A percentile compares a stretch with the other conserved stretches of the same genome.
These are phyloP conservation scores for Lupinus albus DNA, from an alignment of 306 rosid genomes.

Conservation along the genomic window DNA sequence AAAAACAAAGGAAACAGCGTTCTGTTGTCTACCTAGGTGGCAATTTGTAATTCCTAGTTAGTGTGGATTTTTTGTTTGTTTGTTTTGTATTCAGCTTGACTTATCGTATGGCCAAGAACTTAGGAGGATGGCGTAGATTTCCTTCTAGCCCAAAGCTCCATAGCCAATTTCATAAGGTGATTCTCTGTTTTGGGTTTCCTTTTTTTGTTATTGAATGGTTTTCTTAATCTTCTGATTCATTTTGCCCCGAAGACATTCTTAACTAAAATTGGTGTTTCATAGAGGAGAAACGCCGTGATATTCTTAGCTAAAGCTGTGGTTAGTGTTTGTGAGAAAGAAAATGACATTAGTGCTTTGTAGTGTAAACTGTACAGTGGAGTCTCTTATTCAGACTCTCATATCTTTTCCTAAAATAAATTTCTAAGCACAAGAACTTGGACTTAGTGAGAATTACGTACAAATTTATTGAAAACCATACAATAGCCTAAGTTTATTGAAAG, in stretches of 20 bases:
- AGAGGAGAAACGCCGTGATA: conserved; percentile 33
- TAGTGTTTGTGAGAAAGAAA: conserved; percentile 24
- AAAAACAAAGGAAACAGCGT: conserved; percentile 38
- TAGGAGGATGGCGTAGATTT: too few relatives aligned
- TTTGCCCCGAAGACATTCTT: conserved; percentile 47
- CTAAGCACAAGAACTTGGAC: conserved; percentile 22
- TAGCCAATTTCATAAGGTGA: background rate
- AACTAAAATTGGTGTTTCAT: too few relatives aligned
- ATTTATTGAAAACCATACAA: conserved; percentile 29
- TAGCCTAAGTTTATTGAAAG: background rate
- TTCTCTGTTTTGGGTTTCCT: too few relatives aligned
- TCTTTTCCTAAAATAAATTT: background rate
- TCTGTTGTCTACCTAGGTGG: conserved; percentile 42
- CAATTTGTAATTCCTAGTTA: too few relatives aligned
- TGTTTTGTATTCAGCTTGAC: too few relatives aligned
- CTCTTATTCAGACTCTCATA: too few relatives aligned
- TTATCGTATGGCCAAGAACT: too few relatives aligned
- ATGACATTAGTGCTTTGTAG: background rate
- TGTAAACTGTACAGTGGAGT: too few relatives aligned
- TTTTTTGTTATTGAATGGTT: too few relatives aligned
- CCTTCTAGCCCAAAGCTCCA: too few relatives aligned
- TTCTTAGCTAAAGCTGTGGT: conserved; percentile 39
- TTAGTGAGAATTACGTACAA: background rate
- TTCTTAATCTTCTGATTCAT: conserved; percentile 8
- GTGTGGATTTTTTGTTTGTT: too few relatives aligned